Evolutionary conservation across 371 early-diverging fungal genomes (phyloP), one percentile per base, ranked within the genome.

Genomic region (Blastocladiella emersonii): DNA sequence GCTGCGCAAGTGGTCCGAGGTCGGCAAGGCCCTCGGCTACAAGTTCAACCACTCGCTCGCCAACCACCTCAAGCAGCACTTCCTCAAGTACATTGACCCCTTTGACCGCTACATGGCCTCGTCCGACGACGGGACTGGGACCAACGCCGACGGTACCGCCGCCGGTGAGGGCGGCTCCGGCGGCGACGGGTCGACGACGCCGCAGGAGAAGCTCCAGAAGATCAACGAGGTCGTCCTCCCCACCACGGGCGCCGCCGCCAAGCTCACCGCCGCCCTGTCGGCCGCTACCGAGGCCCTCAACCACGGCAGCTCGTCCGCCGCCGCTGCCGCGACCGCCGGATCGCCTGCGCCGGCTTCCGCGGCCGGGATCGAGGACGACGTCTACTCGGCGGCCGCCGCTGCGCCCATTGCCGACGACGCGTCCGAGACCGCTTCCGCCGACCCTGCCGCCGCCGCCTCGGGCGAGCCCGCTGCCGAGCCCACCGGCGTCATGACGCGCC

Each of bases 31-130:
- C 19, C 45, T 44, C 13, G 39, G 39, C 8, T 39, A 39, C 13
- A 13, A 5, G 8, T 8, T 39, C 8, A 39, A 39, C 67, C 89
- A 91, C 0, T 86, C 88, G 44, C 83, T 90, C 78, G 85, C 92
- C n/a, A 85, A 88, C 66, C 82, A 83, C 27, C 78, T 93, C 37
- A 92, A 92, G 71, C 74, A 76, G 15, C 80, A 87, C 35, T 94
- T 91, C 65, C 64, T 72, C 32, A 84, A 84, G 49, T 85, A 89
- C 62, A 83, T 96, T 36, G 72, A 83, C 45, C 97, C 97, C 8
- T 93, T 86, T 70, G 95, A 95, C 70, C 75, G 78, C 27, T 93
- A 86, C 73, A 70, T 89, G 25, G 74, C 73, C 23, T 72, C 81
- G 53, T 73, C 76, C 64, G 76, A 74, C 48, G n/a, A n/a, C n/a